These are phyloP conservation scores for Leishmania arabica DNA, from an alignment of 208 protist species.

Conservation along the genomic window DNA sequence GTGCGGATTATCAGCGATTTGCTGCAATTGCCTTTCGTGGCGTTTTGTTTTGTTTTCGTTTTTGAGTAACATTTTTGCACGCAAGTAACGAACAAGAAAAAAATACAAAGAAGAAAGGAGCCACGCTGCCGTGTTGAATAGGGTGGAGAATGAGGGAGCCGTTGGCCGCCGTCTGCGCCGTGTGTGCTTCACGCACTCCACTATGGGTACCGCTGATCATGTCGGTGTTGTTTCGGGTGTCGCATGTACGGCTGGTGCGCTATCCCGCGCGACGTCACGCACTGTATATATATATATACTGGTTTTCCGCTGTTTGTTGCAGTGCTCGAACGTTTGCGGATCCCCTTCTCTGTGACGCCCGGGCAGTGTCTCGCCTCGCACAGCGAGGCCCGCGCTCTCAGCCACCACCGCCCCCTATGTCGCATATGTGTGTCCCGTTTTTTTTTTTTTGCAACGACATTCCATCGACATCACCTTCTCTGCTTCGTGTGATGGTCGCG, in stretches of 20 bases:
- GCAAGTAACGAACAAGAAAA: neutral
- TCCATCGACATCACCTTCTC: neutral
- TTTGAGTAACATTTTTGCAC: neutral
- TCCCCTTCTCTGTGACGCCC: neutral
- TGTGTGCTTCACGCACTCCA: neutral
- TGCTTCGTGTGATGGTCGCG: neutral
- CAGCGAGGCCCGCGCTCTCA: too few species aligned
- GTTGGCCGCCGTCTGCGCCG: neutral
- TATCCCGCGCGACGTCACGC: neutral
- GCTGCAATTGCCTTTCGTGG: constrained; percentile 2
- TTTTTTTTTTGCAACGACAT: neutral
- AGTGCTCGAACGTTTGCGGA: neutral
- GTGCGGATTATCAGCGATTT: neutral
- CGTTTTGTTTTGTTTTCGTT: constrained; percentile 23
- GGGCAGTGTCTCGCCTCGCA: neutral
- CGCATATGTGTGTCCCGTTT: neutral
- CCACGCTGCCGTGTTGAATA: neutral
- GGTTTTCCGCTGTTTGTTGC: too few species aligned
- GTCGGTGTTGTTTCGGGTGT: neutral
- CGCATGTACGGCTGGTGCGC: neutral
- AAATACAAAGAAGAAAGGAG: constrained; percentile 1
- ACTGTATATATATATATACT: neutral
- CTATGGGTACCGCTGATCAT: neutral
- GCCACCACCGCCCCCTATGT: neutral
- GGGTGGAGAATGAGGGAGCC: neutral